A percentile compares a stretch with the other conserved stretches of the same genome.
Evolutionary conservation across 139 green algal genomes (phyloP).

Genomic region (Micractinium sp.): DNA sequence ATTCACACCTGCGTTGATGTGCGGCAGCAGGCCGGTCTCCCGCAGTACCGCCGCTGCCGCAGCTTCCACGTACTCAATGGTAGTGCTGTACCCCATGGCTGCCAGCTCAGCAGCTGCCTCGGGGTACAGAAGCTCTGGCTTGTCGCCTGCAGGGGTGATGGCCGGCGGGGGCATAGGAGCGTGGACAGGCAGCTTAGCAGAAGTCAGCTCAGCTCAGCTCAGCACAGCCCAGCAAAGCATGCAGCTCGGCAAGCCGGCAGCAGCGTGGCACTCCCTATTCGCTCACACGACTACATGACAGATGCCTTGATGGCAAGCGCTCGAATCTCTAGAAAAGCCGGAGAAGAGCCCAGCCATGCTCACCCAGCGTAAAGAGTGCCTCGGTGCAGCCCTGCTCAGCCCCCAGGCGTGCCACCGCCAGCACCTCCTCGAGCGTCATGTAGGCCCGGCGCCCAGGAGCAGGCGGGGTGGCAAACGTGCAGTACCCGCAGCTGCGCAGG

Average conservation of each 20-base stretch:
- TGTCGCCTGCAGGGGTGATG: slow-evolving; percentile 69
- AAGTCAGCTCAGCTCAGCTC: background rate
- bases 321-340: too few species aligned
- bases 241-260: background rate
- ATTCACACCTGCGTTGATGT: slow-evolving; percentile 89
- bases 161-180: background rate
- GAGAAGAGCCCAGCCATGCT: background rate
- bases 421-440: slow-evolving; percentile 87
- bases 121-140: slow-evolving; percentile 80
- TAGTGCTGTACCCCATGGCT: slow-evolving; percentile 69
- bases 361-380: slow-evolving; percentile 89
- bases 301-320: too few species aligned
- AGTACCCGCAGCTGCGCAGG: slow-evolving; percentile 76
- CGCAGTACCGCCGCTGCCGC: slow-evolving; percentile 57
- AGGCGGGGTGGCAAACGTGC: slow-evolving; percentile 82
- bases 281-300: too few species aligned
- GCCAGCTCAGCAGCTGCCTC: slow-evolving; percentile 76
- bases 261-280: too few species aligned
- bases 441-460: slow-evolving; percentile 56
- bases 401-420: slow-evolving; percentile 69
- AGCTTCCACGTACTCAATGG: slow-evolving; percentile 79
- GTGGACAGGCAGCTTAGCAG: background rate
- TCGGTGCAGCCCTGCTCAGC: slow-evolving; percentile 80
- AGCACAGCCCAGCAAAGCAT: background rate
- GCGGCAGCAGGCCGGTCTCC: slow-evolving; percentile 81